Percentiles rank a stretch among this genome's conserved stretches.
Evolutionary conservation across 2,329 filamentous ascomycete species (phyloP).

Genomic region (Aspergillus arachidicola): DNA sequence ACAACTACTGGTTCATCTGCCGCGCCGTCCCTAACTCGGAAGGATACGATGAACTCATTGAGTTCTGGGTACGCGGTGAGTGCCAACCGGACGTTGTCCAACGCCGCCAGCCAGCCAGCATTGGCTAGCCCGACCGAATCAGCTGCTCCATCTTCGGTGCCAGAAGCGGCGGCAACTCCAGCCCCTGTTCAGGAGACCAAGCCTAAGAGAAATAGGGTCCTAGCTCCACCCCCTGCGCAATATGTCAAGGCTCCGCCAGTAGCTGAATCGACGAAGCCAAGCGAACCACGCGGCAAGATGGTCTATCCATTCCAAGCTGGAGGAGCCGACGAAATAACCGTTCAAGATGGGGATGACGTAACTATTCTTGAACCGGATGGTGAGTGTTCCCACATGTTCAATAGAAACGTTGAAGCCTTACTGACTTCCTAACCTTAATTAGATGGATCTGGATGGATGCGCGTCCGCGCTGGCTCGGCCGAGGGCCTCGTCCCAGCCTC

Average conservation of each 20-base stretch:
- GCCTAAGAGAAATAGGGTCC: conserved; percentile 67
- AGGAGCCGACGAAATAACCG: conserved; percentile 77
- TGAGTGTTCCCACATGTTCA: conserved; percentile 50
- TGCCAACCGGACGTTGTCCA: conserved; percentile 74
- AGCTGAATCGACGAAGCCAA: conserved; percentile 44
- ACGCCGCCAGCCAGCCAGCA: conserved; percentile 54
- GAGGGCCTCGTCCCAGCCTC: conserved; percentile 85
- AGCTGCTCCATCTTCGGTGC: conserved; percentile 37
- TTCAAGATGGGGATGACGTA: conserved; percentile 78
- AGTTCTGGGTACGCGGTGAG: conserved; percentile 85
- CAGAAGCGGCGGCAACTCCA: conserved; percentile 16
- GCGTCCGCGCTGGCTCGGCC: conserved; percentile 69
- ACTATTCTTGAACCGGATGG: conserved; percentile 82
- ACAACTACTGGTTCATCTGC: conserved; percentile 52
- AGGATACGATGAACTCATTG: conserved; percentile 86
- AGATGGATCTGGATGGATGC: conserved; percentile 94
- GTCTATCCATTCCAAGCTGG: conserved; percentile 81
- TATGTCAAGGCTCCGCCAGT: conserved; percentile 71
- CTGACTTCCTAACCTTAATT: conserved; percentile 13
- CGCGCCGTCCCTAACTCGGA: conserved; percentile 69
- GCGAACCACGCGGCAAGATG: conserved; percentile 79
- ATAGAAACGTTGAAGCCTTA: not conserved
- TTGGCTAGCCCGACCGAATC: conserved; percentile 50
- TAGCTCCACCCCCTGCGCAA: conserved; percentile 82
- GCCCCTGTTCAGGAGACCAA: conserved; percentile 27